A percentile compares a stretch with the other conserved stretches of the same genome.
Conservation (phyloP, 805 yeast genomes). For the Myxozyma udenii region DNA sequence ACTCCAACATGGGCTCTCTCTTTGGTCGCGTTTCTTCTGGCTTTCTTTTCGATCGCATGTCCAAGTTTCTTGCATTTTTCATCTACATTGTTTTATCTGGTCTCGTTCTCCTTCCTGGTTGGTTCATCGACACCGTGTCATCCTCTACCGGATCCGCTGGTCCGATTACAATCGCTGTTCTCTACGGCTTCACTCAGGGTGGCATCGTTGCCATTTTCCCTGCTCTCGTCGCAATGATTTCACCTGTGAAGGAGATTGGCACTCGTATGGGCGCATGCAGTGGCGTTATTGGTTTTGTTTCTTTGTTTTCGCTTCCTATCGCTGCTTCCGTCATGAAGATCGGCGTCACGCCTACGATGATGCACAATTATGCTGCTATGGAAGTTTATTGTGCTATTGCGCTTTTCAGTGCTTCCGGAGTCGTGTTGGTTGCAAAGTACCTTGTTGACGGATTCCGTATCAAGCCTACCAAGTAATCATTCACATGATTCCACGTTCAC, state of each 20-base stretch:
- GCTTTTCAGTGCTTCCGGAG: slow-evolving; percentile 16
- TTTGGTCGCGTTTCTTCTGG: slow-evolving; percentile 54
- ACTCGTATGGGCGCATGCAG: slow-evolving; percentile 60
- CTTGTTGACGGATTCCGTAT: slow-evolving; percentile 5
- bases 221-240: slow-evolving; percentile 34
- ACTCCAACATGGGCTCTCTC: slow-evolving; percentile 41
- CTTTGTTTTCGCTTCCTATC: slow-evolving; percentile 35
- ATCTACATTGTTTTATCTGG: slow-evolving; percentile 35
- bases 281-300: slow-evolving; percentile 51
- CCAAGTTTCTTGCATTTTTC: slow-evolving; percentile 42
- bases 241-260: slow-evolving; percentile 35
- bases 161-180: slow-evolving; percentile 34
- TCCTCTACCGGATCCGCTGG: slow-evolving; percentile 19
- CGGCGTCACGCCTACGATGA: not conserved
- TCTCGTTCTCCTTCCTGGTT: slow-evolving; percentile 34
- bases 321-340: slow-evolving; percentile 33
- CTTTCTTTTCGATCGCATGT: slow-evolving; percentile 46
- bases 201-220: slow-evolving; percentile 38
- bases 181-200: slow-evolving; percentile 39
- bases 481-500: no score
- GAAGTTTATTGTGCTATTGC: slow-evolving; percentile 24
- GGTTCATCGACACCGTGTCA: slow-evolving; percentile 9
- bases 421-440: slow-evolving; percentile 3
- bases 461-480: not conserved
- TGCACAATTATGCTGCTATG: slow-evolving; percentile 16